These are phyloP conservation scores for Aspergillus costaricaensis DNA, from an alignment of 2,329 filamentous ascomycete genomes.

Conservation along the genomic window DNA sequence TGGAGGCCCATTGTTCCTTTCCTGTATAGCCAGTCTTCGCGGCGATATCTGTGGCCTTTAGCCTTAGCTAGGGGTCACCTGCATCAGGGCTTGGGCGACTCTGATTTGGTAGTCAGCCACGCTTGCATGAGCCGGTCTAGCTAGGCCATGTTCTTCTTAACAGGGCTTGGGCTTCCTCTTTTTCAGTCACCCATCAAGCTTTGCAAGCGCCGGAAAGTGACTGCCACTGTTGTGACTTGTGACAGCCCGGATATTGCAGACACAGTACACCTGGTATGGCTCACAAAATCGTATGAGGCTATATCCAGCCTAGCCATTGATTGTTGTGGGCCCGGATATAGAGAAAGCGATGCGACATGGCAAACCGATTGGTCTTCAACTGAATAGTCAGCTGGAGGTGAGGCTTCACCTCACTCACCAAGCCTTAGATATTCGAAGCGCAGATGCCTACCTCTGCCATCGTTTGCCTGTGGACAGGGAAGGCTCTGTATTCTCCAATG, in stretches of 20 bases:
- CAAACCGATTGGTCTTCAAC: neutral
- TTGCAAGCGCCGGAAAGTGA: neutral
- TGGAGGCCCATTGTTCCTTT: neutral
- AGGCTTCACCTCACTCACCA: neutral
- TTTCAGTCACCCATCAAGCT: neutral
- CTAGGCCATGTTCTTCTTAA: too few relatives aligned
- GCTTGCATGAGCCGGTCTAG: neutral
- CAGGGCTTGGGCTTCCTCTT: neutral
- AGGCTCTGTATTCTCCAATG: neutral
- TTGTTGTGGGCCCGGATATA: neutral
- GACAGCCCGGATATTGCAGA: neutral
- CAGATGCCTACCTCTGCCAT: neutral
- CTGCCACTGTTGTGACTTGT: neutral
- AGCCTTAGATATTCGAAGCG: neutral
- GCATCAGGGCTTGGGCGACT: neutral
- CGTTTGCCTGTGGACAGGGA: neutral
- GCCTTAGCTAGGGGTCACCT: neutral
- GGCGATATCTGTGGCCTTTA: neutral
- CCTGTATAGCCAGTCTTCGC: neutral
- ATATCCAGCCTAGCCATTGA: conserved; percentile 1
- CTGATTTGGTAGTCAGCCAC: neutral
- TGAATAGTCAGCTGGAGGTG: neutral
- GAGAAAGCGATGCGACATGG: neutral
- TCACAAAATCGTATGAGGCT: conserved; percentile 2
- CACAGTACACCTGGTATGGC: neutral